Base-by-base conservation (phyloP, 1,284 basidiomycete species). In the Malassezia restricta region DNA sequence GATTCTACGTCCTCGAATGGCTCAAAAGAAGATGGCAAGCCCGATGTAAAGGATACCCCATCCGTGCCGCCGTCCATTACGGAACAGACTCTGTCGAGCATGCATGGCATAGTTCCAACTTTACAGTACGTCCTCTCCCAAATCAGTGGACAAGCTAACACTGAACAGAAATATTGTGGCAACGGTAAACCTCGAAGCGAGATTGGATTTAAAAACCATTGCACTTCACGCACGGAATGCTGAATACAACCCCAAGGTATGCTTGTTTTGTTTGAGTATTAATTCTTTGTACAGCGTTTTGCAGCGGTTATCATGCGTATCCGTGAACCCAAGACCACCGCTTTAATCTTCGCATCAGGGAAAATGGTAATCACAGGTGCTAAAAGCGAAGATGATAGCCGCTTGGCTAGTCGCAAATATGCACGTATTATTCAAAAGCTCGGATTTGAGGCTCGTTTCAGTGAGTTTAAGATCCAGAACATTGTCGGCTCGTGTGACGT, bases 351-450 rank as follows among this genome's bases (percentile, higher is more conserved):
- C 76, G 94, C 94, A 29, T 95, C 90, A 49, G 94, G 94, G 74
- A 98, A 98, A 81, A 98, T 99, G 88, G 94, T 98, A 73, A 92
- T 96, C 56, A 98, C 94, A 24, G 94, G 94, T 74, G 94, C 94
- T 50, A 98, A 98, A 80, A 89, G 86, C 32, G 94, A 99, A 77
- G 94, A 98, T 75, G 92, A 98, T 74, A 91, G 88, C 64, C 82
- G 91, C 51, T 78, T 99, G 52, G 94, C 94, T 44, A 92, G 90
- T 64, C 85, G 94, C 74, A 99, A 99, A 78, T 98, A 98, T 76
- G 94, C 94, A 43, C 85, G 94, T 56, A 99, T 98, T 71, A 92
- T 99, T 46, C 94, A 98, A 78, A 98, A 99, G 77, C 84, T 98
- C 40, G 94, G 94, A 33, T 98, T 99, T 75, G 92, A 98, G 63